Evolutionary conservation across 1,284 basidiomycete species (phyloP).

Genomic region (Trametes versicolor): DNA sequence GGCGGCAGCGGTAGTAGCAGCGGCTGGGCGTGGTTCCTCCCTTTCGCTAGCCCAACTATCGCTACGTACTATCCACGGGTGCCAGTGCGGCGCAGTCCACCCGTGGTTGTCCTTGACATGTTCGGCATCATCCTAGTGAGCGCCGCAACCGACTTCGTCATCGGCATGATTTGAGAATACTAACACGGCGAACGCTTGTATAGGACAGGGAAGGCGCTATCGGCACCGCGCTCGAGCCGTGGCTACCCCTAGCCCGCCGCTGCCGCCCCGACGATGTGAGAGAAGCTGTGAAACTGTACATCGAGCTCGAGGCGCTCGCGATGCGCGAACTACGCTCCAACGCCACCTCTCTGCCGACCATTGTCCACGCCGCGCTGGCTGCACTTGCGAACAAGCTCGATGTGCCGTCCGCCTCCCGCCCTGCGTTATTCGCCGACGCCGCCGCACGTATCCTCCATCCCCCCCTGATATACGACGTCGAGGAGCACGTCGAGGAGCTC

Average conservation of each 20-base stretch:
- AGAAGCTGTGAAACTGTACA: background rate
- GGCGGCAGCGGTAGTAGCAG: no score
- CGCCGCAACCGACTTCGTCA: background rate
- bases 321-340: background rate
- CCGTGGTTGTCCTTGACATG: background rate
- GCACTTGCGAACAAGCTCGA: background rate
- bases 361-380: background rate
- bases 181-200: background rate
- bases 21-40: background rate
- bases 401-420: background rate
- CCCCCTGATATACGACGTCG: background rate
- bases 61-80: background rate
- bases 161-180: background rate
- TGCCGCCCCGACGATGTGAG: background rate
- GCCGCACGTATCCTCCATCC: background rate
- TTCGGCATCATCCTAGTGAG: background rate
- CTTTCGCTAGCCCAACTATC: background rate
- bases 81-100: background rate
- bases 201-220: constrained; percentile 10
- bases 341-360: background rate
- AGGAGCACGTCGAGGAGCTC: background rate
- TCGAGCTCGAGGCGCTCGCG: background rate
- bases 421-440: background rate
- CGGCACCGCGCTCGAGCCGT: background rate
- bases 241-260: background rate